Percentiles rank a stretch among this genome's conserved stretches.
Evolutionary conservation across 2,329 filamentous ascomycete genomes (phyloP).

Genomic region (Paecilomyces dactylethromorphus): DNA sequence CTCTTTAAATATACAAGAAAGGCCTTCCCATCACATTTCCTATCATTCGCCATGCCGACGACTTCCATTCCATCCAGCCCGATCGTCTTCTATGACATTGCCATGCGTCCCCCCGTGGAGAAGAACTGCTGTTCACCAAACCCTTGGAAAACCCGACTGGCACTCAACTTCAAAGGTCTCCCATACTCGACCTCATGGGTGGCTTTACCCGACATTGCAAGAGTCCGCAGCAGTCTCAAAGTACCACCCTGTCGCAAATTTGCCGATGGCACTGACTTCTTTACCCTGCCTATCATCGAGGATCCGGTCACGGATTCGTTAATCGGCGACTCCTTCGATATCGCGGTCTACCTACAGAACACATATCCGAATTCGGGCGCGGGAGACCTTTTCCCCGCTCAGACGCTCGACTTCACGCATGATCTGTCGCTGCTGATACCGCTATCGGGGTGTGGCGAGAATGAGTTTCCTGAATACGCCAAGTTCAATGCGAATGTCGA

Average conservation of each 20-base stretch:
- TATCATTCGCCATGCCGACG: background rate
- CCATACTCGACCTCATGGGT: slow-evolving; percentile 49
- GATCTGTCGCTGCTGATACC: slow-evolving; percentile 28
- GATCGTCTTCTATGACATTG: slow-evolving; percentile 45
- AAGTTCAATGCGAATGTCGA: slow-evolving; percentile 53
- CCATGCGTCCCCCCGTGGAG: slow-evolving; percentile 25
- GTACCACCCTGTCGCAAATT: slow-evolving; percentile 48
- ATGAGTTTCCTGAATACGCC: slow-evolving; percentile 32
- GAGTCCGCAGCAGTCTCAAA: slow-evolving; percentile 42
- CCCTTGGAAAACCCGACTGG: slow-evolving; percentile 45
- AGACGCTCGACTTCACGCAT: slow-evolving; percentile 32
- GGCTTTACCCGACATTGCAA: slow-evolving; percentile 45
- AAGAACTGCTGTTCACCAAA: slow-evolving; percentile 38
- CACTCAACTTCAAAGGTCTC: slow-evolving; percentile 44
- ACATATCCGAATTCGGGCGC: slow-evolving; percentile 42
- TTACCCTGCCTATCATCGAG: slow-evolving; percentile 53
- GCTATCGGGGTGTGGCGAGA: slow-evolving; percentile 26
- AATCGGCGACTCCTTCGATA: slow-evolving; percentile 60
- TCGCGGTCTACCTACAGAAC: slow-evolving; percentile 54
- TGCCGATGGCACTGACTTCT: slow-evolving; percentile 51
- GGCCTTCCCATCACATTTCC: too few species aligned
- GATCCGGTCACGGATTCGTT: slow-evolving; percentile 36
- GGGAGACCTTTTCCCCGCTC: slow-evolving; percentile 44
- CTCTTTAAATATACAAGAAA: too few species aligned
- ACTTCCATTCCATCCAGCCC: background rate